phyloP scores from a whole-genome alignment of 2,329 filamentous ascomycete species.

The Stemphylium vesicarium region DNA sequence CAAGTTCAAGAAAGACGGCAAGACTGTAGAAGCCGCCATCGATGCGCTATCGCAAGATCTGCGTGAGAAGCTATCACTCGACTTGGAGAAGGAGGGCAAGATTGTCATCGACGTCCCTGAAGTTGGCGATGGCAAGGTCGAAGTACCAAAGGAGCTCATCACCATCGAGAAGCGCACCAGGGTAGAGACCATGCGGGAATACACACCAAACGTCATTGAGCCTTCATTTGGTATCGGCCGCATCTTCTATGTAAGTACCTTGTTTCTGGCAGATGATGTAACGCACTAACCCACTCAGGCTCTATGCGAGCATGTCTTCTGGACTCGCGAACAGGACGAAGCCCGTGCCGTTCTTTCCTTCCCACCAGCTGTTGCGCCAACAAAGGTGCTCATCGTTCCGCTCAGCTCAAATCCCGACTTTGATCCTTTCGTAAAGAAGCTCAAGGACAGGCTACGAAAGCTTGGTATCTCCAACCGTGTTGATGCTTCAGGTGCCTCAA shows the following conservation, averaged over 20 bases:
- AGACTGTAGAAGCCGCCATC: conserved; percentile 80
- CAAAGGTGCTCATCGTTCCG: conserved; percentile 91
- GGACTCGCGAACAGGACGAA: conserved; percentile 84
- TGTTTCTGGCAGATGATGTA: background rate
- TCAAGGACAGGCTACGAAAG: conserved; percentile 78
- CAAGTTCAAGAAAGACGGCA: conserved; percentile 88
- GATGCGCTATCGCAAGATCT: conserved; percentile 78
- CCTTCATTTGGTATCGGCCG: conserved; percentile 96
- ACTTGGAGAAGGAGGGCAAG: conserved; percentile 75
- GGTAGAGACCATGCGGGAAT: conserved; percentile 84
- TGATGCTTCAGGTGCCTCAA: conserved; percentile 88
- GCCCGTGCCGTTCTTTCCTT: conserved; percentile 81
- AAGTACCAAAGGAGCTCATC: conserved; percentile 79
- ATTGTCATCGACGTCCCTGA: conserved; percentile 76
- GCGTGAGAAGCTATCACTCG: conserved; percentile 78
- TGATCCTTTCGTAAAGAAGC: conserved; percentile 73
- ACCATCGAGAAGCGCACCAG: conserved; percentile 83
- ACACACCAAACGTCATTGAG: conserved; percentile 94
- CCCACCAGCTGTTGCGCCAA: conserved; percentile 81
- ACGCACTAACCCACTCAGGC: conserved; percentile 66
- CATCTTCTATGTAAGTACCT: conserved; percentile 74
- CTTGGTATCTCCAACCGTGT: conserved; percentile 82
- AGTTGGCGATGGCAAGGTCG: conserved; percentile 73
- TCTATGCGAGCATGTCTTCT: conserved; percentile 93
- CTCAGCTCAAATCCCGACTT: conserved; percentile 83